Evolutionary conservation across 306 rosid species (phyloP), one percentile per base, ranked within the genome.

Genomic region (Leucaena leucocephala): DNA sequence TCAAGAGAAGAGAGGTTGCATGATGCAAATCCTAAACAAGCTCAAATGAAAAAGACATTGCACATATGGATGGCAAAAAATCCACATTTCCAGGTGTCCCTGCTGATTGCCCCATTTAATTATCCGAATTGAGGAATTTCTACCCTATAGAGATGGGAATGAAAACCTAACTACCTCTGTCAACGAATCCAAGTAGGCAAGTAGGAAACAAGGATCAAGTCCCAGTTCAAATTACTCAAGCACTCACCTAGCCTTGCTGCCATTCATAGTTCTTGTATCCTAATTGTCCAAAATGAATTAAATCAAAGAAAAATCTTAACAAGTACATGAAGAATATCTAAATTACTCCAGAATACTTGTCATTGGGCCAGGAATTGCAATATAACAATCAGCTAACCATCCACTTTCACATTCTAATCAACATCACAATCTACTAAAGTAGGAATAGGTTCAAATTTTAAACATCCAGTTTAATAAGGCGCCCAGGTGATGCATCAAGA

Each of bases 401-500:
- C 68, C 42, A 62, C n/a, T 62, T 62, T 62, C 43, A 12, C n/a
- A 62, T 62, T 33, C 42, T 34, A 62, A 62, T 62, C 42, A 62
- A 33, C 19, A 34, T 62, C 68, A 62, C 42, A 13, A 13, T 11
- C 68, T 34, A 34, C 35, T 6, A 7, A 65, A 38, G 19, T 65
- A 65, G 33, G 33, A 65, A 39, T 17, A 39, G 48, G 48, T 65
- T 39, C 22, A 17, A 67, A 9, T 42, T 42, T 48, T n/a, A 40
- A 67, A 19, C 44, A 36, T 49, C 43, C 52, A 49, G 46, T 65
- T 65, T 71, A 76, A 38, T 39, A 38, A 49, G 43, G 74, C 39
- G 46, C 72, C 70, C 59, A 62, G 43, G 45, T 17, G 36, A 40
- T 75, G 46, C 48, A 5, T 46, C 45, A 2, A 46, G 50, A 46